These are phyloP conservation scores for Podospora appendiculata DNA, from an alignment of 495 filamentous ascomycete genomes.

Conservation along the genomic window DNA sequence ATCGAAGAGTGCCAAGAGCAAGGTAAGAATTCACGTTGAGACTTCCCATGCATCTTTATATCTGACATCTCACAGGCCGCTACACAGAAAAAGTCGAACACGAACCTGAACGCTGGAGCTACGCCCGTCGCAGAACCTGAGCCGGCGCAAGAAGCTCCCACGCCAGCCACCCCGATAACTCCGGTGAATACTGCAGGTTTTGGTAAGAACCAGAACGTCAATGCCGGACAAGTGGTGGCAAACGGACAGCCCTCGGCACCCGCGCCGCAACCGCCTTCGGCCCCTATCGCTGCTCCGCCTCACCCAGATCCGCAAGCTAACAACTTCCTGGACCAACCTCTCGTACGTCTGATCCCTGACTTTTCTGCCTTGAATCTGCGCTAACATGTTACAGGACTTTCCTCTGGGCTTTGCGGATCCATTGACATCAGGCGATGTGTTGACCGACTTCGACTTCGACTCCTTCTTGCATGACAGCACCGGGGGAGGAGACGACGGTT, in stretches of 20 bases:
- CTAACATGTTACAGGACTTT: too few relatives aligned
- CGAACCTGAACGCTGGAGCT: slow-evolving; percentile 52
- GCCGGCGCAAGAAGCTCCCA: slow-evolving; percentile 62
- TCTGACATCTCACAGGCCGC: slow-evolving; percentile 42
- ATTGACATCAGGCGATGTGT: slow-evolving; percentile 58
- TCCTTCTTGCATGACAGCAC: slow-evolving; percentile 64
- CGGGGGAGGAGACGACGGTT: slow-evolving; percentile 27
- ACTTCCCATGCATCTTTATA: slow-evolving; percentile 7
- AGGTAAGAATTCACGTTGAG: slow-evolving; percentile 52
- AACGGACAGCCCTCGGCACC: slow-evolving; percentile 39
- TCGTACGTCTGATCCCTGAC: slow-evolving; percentile 22
- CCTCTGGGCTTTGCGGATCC: slow-evolving; percentile 53
- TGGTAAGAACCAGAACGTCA: slow-evolving; percentile 47
- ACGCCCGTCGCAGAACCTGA: slow-evolving; percentile 72
- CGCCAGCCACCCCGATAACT: slow-evolving; percentile 79
- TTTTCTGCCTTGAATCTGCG: too few relatives aligned
- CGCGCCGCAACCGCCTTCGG: slow-evolving; percentile 31
- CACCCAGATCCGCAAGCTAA: slow-evolving; percentile 32
- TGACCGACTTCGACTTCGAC: slow-evolving; percentile 94
- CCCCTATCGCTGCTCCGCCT: slow-evolving; percentile 38
- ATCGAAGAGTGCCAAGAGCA: slow-evolving; percentile 55
- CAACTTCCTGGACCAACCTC: slow-evolving; percentile 25
- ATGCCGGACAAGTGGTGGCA: slow-evolving; percentile 33
- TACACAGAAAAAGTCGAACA: slow-evolving; percentile 61
- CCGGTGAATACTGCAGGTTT: slow-evolving; percentile 66